These are phyloP conservation scores for Ogataea pini DNA, from an alignment of 805 yeast species.

Conservation along the genomic window DNA sequence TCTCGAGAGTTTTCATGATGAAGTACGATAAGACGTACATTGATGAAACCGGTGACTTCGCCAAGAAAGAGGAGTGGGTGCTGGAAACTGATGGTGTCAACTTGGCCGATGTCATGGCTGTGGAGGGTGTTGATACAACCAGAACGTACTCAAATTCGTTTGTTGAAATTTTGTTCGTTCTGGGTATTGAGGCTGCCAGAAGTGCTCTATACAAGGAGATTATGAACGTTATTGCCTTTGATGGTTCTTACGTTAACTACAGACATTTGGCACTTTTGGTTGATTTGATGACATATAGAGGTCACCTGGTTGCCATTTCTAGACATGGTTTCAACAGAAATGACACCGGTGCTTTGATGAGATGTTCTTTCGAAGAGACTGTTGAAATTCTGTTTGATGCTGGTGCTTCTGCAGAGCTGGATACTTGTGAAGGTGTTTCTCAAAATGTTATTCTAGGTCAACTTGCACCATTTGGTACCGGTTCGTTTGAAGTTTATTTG, in stretches of 20 bases:
- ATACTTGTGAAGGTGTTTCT: constrained; percentile 98
- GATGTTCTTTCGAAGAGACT: constrained; percentile 99
- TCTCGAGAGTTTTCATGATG: constrained; percentile 88
- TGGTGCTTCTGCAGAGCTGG: constrained; percentile 96
- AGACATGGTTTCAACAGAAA: constrained; percentile 99
- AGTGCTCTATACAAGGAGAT: constrained; percentile 92
- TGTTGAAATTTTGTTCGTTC: constrained; percentile 89
- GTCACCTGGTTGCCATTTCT: constrained; percentile 97
- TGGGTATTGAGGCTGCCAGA: constrained; percentile 98
- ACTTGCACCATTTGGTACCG: constrained; percentile 98
- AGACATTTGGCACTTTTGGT: constrained; percentile 97
- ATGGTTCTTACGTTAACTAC: constrained; percentile 98
- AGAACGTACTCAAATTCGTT: constrained; percentile 95
- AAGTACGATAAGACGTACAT: constrained; percentile 72
- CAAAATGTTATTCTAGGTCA: constrained; percentile 97
- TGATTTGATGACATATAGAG: constrained; percentile 98
- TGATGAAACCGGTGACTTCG: constrained; percentile 81
- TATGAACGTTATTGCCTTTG: constrained; percentile 96
- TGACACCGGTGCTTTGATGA: constrained; percentile 98
- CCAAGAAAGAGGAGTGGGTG: constrained; percentile 94
- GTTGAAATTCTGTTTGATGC: constrained; percentile 97
- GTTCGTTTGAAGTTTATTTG: constrained; percentile 92
- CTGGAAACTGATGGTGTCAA: constrained; percentile 98
- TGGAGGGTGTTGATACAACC: constrained; percentile 89
- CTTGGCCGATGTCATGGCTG: constrained; percentile 90